Percentiles rank a stretch among this genome's conserved stretches.
These are phyloP conservation scores for Lactifluus subvellereus DNA, from an alignment of 768 basidiomycete genomes.

Conservation along the genomic window DNA sequence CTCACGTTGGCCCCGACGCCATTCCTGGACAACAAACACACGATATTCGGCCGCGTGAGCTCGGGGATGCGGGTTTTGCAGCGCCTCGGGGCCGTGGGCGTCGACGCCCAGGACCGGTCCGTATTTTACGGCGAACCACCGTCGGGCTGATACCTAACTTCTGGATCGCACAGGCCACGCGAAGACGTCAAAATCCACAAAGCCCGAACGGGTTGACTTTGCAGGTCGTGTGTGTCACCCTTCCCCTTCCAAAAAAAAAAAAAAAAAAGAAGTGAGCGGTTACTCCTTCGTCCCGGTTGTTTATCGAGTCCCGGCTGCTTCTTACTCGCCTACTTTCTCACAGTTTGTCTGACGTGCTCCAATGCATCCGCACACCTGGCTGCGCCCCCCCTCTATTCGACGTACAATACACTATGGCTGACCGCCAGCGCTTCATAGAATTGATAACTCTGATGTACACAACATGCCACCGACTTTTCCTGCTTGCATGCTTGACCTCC, in stretches of 20 bases:
- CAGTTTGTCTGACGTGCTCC: neutral
- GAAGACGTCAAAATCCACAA: slow-evolving; percentile 93
- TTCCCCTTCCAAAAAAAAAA: too few species aligned
- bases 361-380: neutral
- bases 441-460: too few species aligned
- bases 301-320: neutral
- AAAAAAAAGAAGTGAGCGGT: too few species aligned
- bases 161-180: slow-evolving; percentile 36
- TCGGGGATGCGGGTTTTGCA: slow-evolving; percentile 91
- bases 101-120: slow-evolving; percentile 82
- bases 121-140: slow-evolving; percentile 26
- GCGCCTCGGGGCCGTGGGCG: slow-evolving; percentile 83
- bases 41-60: slow-evolving; percentile 86
- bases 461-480: neutral
- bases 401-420: neutral
- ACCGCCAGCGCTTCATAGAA: too few species aligned
- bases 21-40: slow-evolving; percentile 79
- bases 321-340: neutral
- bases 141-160: neutral
- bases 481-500: neutral
- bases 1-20: slow-evolving; percentile 80
- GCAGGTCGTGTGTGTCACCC: neutral
- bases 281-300: neutral
- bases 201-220: slow-evolving; percentile 35
- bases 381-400: neutral